A percentile compares a stretch with the other conserved stretches of the same genome.
phyloP scores from a whole-genome alignment of 257 asterid species.

The Jasminum sambac region DNA sequence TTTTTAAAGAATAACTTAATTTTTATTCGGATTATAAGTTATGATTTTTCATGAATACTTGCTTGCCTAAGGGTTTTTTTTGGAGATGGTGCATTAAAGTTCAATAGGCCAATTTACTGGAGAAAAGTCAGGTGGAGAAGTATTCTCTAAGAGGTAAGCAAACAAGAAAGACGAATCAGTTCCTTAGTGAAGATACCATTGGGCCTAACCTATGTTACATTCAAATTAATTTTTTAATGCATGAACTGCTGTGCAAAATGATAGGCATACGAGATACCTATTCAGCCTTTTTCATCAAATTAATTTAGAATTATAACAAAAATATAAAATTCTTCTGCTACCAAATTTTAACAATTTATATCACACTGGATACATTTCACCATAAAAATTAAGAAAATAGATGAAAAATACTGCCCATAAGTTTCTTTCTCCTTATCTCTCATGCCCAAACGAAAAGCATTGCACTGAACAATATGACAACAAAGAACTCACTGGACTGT shows the following conservation, averaged over 20 bases:
- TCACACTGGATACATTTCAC: not conserved
- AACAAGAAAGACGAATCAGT: conserved; percentile 1
- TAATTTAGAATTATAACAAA: not conserved
- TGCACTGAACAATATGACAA: not conserved
- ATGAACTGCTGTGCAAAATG: not conserved
- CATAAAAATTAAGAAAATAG: not conserved
- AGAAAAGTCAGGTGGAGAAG: not conserved
- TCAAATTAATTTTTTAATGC: not conserved
- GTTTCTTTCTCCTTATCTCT: not conserved
- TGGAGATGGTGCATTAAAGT: too few relatives aligned
- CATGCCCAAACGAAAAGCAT: not conserved
- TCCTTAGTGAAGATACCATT: not conserved
- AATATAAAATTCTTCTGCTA: not conserved
- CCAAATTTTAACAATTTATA: too few relatives aligned
- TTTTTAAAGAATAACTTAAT: too few relatives aligned
- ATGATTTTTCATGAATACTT: too few relatives aligned
- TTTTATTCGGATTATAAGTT: too few relatives aligned
- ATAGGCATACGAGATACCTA: not conserved
- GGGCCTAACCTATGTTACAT: not conserved
- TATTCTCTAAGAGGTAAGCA: conserved; percentile 3
- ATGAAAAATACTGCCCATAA: not conserved
- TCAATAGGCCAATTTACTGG: not conserved
- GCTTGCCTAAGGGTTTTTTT: too few relatives aligned
- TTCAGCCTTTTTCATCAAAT: not conserved
- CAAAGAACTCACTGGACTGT: not conserved